Conservation (phyloP, 345 rosid genomes). For the Hypericum perforatum region DNA sequence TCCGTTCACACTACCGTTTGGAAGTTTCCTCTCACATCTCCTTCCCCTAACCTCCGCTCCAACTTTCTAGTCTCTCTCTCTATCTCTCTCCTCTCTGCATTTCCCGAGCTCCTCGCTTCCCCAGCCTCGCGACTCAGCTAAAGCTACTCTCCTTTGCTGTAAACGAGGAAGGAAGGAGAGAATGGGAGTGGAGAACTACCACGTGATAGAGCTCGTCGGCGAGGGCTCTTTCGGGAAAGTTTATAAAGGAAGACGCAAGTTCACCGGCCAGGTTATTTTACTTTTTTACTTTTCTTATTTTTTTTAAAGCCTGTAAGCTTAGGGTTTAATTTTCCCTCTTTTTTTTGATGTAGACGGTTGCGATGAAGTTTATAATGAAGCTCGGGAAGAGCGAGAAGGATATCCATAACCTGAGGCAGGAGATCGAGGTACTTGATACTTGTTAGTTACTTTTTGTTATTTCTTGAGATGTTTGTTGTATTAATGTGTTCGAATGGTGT, state of each 20-base stretch:
- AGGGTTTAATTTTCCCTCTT: not conserved
- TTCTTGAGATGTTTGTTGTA: not conserved
- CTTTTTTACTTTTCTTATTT: not conserved
- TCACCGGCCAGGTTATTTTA: constrained; percentile 59
- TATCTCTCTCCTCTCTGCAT: no score
- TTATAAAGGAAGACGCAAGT: constrained; percentile 80
- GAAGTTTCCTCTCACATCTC: no score
- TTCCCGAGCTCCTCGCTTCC: no score
- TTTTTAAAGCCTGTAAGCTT: no score
- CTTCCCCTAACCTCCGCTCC: no score
- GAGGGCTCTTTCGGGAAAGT: constrained; percentile 98
- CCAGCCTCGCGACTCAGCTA: no score
- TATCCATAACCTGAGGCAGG: constrained; percentile 79
- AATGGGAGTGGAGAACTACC: constrained; percentile 86
- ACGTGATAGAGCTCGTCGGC: constrained; percentile 91
- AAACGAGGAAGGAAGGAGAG: not conserved
- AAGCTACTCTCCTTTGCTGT: no score
- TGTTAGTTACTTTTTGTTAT: not conserved
- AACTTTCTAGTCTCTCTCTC: no score
- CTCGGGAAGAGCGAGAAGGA: constrained; percentile 93
- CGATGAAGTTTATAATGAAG: constrained; percentile 94
- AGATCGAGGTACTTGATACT: constrained; percentile 66
- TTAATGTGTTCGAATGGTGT: constrained; percentile 5
- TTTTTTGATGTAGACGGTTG: constrained; percentile 55
- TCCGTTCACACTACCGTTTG: no score